Evolutionary conservation across 164 flowering plant genomes (phyloP).

Genomic region (Brasenia schreberi): DNA sequence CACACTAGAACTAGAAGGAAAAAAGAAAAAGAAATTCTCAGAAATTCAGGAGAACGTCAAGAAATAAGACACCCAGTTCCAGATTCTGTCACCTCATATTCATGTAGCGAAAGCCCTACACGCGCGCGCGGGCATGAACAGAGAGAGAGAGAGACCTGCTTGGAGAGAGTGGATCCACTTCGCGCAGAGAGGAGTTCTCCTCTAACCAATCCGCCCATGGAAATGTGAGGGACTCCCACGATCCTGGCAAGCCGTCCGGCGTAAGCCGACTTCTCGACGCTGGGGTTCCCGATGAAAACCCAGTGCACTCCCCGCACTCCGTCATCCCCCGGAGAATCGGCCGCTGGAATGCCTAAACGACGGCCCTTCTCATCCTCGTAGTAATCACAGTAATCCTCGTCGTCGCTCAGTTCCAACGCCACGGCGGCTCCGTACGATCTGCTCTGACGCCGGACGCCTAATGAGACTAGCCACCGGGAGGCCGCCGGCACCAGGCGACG

Average conservation of each 20-base stretch:
- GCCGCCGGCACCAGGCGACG: constrained; percentile 8
- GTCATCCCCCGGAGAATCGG: constrained; percentile 18
- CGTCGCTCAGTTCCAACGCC: constrained; percentile 5
- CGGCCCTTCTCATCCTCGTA: constrained; percentile 4
- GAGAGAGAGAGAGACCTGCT: constrained; percentile 42
- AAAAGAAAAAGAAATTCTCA: not conserved
- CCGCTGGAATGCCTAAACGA: not conserved
- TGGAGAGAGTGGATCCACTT: constrained; percentile 31
- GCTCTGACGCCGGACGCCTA: not conserved
- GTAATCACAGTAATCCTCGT: constrained; percentile 13
- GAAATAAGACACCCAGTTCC: not conserved
- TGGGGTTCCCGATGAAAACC: constrained; percentile 80
- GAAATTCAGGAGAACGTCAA: not conserved
- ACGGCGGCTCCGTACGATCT: constrained; percentile 20
- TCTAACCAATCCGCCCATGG: constrained; percentile 73
- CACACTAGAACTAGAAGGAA: not conserved
- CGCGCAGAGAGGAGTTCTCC: constrained; percentile 59
- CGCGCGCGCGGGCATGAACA: not conserved
- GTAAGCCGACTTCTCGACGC: constrained; percentile 53
- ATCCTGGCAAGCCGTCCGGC: constrained; percentile 78
- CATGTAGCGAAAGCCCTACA: too few relatives aligned
- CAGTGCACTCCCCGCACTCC: constrained; percentile 60
- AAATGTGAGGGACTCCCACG: constrained; percentile 82
- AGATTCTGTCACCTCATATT: too few relatives aligned
- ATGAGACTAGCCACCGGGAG: not conserved